Conservation (phyloP, 129 eudicot species). For the Lactuca sativa region DNA sequence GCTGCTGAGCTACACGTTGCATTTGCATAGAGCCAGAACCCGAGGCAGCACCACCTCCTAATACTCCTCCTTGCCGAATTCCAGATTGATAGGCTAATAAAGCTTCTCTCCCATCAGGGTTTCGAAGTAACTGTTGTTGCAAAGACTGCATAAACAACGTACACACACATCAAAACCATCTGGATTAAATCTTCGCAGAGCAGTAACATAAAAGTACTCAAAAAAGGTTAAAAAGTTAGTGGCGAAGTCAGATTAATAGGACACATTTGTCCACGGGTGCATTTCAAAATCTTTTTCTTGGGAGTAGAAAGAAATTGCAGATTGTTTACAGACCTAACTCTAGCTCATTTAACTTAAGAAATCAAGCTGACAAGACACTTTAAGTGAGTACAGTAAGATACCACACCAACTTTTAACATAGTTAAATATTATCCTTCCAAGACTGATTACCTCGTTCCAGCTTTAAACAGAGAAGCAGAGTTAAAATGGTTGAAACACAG, state of each 20-base stretch:
- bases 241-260: not conserved
- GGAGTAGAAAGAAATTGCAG: conserved; percentile 2
- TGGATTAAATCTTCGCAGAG: not conserved
- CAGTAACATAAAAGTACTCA: not conserved
- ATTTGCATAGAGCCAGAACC: conserved; percentile 62
- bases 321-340: conserved; percentile 1
- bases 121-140: conserved; percentile 80
- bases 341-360: not conserved
- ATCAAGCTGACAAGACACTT: conserved; percentile 7
- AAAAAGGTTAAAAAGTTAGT: not conserved
- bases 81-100: conserved; percentile 73
- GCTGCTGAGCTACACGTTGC: conserved; percentile 60
- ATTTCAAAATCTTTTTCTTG: not conserved
- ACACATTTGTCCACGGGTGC: not conserved
- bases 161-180: conserved; percentile 18
- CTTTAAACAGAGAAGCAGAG: not conserved
- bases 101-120: conserved; percentile 85
- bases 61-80: conserved; percentile 60
- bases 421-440: not conserved
- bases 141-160: conserved; percentile 53
- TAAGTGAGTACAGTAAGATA: not conserved
- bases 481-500: not conserved
- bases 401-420: not conserved
- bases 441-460: not conserved
- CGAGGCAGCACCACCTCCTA: conserved; percentile 58